Base-by-base conservation (phyloP, 1,284 basidiomycete genomes). In the Amylostereum chailletii region DNA sequence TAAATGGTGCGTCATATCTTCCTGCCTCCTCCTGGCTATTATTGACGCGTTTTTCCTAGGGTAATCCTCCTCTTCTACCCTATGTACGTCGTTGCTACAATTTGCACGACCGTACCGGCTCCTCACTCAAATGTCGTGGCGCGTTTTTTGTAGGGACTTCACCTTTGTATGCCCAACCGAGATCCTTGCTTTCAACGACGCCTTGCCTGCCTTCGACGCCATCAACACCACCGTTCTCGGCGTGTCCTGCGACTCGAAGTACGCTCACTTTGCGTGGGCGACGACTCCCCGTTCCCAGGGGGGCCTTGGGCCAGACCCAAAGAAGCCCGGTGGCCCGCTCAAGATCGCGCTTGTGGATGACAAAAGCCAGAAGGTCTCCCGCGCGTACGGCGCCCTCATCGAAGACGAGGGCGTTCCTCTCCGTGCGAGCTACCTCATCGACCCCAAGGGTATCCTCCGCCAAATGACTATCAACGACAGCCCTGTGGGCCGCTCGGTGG, bases 91-190 rank as follows among this genome's bases (percentile, higher is more conserved):
- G 26, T 3, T 19, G 19, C 19, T 19, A 19, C 19, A 19, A 19
- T 19, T 19, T 19, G 19, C 19, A 31, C 64, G 42, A 58, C 52
- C 47, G 29, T 27, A 5, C 1, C 29, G 39, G 55, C 29, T 50
- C 53, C 9, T 38, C 38, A 31, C 43, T 47, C 34, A 31, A 48
- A 34, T 43, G 26, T 11, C 36, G n/a, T 36, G 37, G 45, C 48
- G 36, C 46, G 26, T 49, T 36, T 33, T 47, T 48, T 44, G 42
- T 55, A 84, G 82, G 71, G 83, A 87, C 62, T 84, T 85, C 65
- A 89, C 85, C 45, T 90, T 93, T 61, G 90, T 94, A 59, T 93
- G 91, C 72, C 91, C 91, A 34, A 93, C 91, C 55, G 91, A 94
- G 69, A 93, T 94, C 63, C 79, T 94, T 42, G 91, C 91, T 1